Base-by-base conservation (phyloP, 1,139 yeast species). In the Protomyces pachydermus region DNA sequence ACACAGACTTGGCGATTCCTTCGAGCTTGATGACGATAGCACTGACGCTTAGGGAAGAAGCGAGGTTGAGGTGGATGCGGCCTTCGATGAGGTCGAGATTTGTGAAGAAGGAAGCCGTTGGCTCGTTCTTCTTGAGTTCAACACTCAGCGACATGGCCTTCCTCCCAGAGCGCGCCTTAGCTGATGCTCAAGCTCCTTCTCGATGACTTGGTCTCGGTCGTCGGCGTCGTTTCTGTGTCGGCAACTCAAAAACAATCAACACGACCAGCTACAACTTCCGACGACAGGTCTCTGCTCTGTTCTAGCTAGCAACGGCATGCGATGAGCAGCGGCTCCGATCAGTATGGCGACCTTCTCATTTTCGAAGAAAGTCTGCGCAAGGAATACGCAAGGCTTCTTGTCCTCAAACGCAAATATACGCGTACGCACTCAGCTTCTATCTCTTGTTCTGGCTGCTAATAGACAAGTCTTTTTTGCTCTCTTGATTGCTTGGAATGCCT, bases 11-110 rank as follows among this genome's bases (percentile, higher is more conserved):
- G 14, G 62, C 34, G 32, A 3, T 81, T 74, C 88, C 89, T 70
- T 84, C 86, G 37, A 85, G 75, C 70, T 84, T 84, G 64, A 84
- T 86, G 68, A 80, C 82, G 60, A 85, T 82, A 68, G 78, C 77
- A 55, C 79, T 79, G 54, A 85, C 74, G 0, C 83, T 72, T 35
- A 83, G 77, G 18, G 85, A 81, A 3, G 79, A 75, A 6, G 79
- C 74, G 20, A 81, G 81, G 12, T 74, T 74, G 63, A 84, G 73
- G 10, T 72, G 72, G 2, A 84, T 81, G 3, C 70, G 72, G 0
- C 88, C 88, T n/a, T 73, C 67, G 20, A 84, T 73, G 3, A 74
- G 71, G 68, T 84, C 87, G 67, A 79, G 72, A 68, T 81, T 82
- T 57, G 87, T 82, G 35, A 32, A 58, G 28, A 42, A 42, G 48